Evolutionary conservation across 2,329 filamentous ascomycete species (phyloP).

Genomic region (Aspergillus neotritici): DNA sequence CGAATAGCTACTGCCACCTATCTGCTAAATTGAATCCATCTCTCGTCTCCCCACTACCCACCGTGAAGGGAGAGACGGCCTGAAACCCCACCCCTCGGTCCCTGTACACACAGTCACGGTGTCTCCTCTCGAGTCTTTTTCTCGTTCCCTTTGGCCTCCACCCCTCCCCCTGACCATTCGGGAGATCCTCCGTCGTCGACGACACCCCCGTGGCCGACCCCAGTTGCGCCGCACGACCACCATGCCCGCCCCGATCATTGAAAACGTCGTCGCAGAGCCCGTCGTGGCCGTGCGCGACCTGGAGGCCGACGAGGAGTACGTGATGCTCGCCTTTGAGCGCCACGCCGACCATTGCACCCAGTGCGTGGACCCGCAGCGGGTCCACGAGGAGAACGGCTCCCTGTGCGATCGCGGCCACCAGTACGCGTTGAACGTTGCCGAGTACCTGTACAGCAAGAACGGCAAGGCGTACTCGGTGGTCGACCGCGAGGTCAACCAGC

Average conservation of each 20-base stretch:
- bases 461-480: constrained; percentile 39
- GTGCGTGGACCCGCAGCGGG: constrained; percentile 27
- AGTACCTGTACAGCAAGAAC: constrained; percentile 34
- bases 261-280: constrained; percentile 17
- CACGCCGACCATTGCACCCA: constrained; percentile 32
- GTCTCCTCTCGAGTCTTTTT: constrained; percentile 24
- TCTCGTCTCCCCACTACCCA: background rate
- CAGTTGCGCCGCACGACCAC: constrained; percentile 21
- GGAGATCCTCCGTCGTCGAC: constrained; percentile 17
- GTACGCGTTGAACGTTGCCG: constrained; percentile 29
- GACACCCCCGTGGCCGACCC: constrained; percentile 10
- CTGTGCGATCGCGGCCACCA: constrained; percentile 34
- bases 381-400: constrained; percentile 17
- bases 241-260: constrained; percentile 27
- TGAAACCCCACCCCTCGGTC: background rate
- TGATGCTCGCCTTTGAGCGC: constrained; percentile 33
- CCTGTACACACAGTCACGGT: constrained; percentile 20
- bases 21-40: background rate
- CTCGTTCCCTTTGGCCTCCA: constrained; percentile 19
- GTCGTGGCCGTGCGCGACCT: constrained; percentile 30
- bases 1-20: no score
- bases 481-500: constrained; percentile 35
- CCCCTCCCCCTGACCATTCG: constrained; percentile 12
- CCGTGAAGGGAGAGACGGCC: background rate
- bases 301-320: constrained; percentile 32